Percentiles rank a stretch among this genome's conserved stretches.
phyloP scores from a whole-genome alignment of 805 yeast genomes.

The Ogataea pilisensis region DNA sequence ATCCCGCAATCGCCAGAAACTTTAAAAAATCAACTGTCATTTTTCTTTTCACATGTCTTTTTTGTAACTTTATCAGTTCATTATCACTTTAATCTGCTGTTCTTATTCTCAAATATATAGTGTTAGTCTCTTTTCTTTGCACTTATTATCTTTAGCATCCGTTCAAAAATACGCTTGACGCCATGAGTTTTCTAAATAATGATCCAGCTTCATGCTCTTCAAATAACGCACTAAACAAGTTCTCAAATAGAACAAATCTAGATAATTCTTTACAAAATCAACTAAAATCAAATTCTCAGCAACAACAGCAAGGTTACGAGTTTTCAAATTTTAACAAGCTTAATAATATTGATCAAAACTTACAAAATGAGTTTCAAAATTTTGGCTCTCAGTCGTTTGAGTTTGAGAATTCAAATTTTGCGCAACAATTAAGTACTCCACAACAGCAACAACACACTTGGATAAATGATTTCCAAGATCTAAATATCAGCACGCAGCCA shows the following conservation, averaged over 20 bases:
- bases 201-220: slow-evolving; percentile 41
- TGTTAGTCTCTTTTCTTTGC: no score
- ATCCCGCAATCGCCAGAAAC: no score
- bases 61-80: no score
- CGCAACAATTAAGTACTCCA: slow-evolving; percentile 1
- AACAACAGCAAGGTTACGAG: not conserved
- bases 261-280: slow-evolving; percentile 40
- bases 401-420: not conserved
- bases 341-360: slow-evolving; percentile 27
- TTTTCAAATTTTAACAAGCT: slow-evolving; percentile 11
- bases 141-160: no score
- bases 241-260: slow-evolving; percentile 37
- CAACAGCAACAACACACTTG: slow-evolving; percentile 13
- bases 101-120: no score
- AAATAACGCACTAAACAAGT: slow-evolving; percentile 39
- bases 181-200: slow-evolving; percentile 13
- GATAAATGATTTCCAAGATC: slow-evolving; percentile 20
- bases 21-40: no score
- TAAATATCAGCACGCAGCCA: slow-evolving; percentile 9
- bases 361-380: slow-evolving; percentile 38
- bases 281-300: slow-evolving; percentile 11
- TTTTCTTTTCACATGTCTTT: no score
- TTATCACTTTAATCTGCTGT: no score
- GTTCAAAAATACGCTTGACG: no score
- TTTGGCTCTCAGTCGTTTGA: slow-evolving; percentile 19